Base-by-base conservation (phyloP, 352 stramenopile genomes). In the Phytophthora hybrid region DNA sequence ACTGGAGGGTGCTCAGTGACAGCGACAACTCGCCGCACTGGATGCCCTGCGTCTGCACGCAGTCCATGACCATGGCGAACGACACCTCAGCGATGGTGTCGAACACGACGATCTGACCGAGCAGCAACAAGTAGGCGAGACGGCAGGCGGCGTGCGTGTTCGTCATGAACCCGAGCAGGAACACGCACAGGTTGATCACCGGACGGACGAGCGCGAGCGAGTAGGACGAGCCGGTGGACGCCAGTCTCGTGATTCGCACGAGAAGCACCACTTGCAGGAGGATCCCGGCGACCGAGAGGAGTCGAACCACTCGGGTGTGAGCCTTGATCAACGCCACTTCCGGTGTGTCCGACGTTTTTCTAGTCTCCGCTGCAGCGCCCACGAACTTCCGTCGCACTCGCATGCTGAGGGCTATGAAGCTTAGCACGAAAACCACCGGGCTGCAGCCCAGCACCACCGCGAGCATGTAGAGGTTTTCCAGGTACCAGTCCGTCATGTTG, bases 81-180 rank as follows among this genome's bases (percentile, higher is more conserved):
- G 77, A 81, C 7, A 93, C 85, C 49, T 90, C 75, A 1, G 83
- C 77, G 53, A 91, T 32, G 3, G 77, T 86, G 72, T 91, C 81
- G 16, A 82, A 67, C 10, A 80, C 71, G 10, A 90, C 31, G 8
- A 88, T 73, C n/a, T 82, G 69, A 16, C 57, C 65, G 1, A 88
- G 59, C 9, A 87, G 16, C 44, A 77, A 6, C 13, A 91, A 34
- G 18, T 80, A 84, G 1, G 74, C 51, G 19, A 87, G 47, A 16
- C 84, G 82, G 67, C 85, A 93, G n/a, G 79, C 81, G 16, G 80
- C 72, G 59, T 93, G 82, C 9, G 82, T 89, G 81, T 88, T 92
- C 63, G 82, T 92, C 81, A 87, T 91, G 66, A 93, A 93, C 32
- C 81, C 83, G 34, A 91, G 67, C 18, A 87, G 63, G 58, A 83